Conservation (phyloP, 768 basidiomycete genomes). For the Suillus brevipes region DNA sequence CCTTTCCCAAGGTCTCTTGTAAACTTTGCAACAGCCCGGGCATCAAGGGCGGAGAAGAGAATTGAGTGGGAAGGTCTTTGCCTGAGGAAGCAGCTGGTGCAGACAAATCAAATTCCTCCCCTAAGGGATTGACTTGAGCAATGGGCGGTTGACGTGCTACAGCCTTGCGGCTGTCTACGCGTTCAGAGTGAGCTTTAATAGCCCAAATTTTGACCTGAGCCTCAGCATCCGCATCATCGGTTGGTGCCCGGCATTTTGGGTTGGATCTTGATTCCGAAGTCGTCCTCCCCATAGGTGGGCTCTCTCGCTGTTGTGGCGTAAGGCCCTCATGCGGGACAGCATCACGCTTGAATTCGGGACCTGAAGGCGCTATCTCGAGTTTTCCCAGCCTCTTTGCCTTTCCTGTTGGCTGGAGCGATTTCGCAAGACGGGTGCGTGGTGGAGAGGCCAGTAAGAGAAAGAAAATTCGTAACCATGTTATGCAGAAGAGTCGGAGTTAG, state of each 20-base stretch:
- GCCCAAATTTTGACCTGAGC: constrained; percentile 12
- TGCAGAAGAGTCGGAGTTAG: background rate
- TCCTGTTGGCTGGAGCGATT: constrained; percentile 28
- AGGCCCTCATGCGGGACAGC: constrained; percentile 20
- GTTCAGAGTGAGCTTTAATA: constrained; percentile 15
- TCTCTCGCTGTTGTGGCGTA: constrained; percentile 6
- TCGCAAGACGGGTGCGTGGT: constrained; percentile 23
- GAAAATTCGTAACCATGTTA: background rate
- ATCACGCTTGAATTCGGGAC: constrained; percentile 20
- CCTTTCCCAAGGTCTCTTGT: constrained; percentile 54
- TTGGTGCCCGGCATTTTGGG: background rate
- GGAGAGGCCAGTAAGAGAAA: background rate
- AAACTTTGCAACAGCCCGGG: constrained; percentile 62
- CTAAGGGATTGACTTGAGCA: constrained; percentile 27
- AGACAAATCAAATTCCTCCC: constrained; percentile 39
- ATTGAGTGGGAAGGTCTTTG: constrained; percentile 39
- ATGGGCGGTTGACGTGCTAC: constrained; percentile 3
- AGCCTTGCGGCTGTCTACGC: constrained; percentile 10
- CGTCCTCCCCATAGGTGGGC: background rate
- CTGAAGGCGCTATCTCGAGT: constrained; percentile 24
- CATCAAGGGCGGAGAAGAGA: constrained; percentile 70
- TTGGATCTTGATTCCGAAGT: background rate
- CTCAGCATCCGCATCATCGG: background rate
- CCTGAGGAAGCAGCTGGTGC: constrained; percentile 20
- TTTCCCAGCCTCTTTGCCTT: constrained; percentile 28